Percentiles rank a stretch among this genome's conserved stretches.
Conservation (phyloP, 768 basidiomycete species). For the Guyanaporus albipodus region DNA sequence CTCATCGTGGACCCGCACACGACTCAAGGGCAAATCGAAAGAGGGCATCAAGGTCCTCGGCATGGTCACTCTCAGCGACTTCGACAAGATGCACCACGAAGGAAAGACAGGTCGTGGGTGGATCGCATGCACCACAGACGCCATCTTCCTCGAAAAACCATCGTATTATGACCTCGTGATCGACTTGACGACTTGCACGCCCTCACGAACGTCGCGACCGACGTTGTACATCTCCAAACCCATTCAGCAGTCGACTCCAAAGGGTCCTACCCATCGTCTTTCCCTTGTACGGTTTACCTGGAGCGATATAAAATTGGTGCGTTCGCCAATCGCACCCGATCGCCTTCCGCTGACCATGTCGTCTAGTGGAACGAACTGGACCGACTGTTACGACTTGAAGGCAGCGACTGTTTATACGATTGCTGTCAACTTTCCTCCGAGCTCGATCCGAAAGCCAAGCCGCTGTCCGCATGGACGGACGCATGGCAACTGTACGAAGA, state of each 20-base stretch:
- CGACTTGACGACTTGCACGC: conserved; percentile 68
- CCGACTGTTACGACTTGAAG: conserved; percentile 57
- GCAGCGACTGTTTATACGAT: conserved; percentile 21
- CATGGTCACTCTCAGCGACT: conserved; percentile 73
- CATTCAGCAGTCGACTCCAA: conserved; percentile 33
- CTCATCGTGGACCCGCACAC: conserved; percentile 30
- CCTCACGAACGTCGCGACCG: conserved; percentile 58
- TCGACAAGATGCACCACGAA: conserved; percentile 57
- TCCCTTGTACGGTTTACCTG: conserved; percentile 71
- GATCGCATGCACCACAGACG: conserved; percentile 87
- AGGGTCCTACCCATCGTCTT: conserved; percentile 50
- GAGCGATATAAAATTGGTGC: conserved; percentile 75
- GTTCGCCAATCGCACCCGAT: conserved; percentile 19
- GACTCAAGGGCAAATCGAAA: conserved; percentile 38
- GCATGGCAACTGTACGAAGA: conserved; percentile 84
- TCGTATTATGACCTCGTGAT: conserved; percentile 76
- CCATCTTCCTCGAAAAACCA: conserved; percentile 79
- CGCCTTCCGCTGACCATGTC: neutral
- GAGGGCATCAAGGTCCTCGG: conserved; percentile 68
- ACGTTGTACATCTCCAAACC: conserved; percentile 60
- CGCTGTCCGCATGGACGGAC: conserved; percentile 60
- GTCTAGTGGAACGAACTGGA: conserved; percentile 75
- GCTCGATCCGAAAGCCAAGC: conserved; percentile 34
- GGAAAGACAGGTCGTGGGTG: conserved; percentile 63
- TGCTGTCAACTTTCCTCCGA: conserved; percentile 36